Percentiles rank a stretch among this genome's conserved stretches.
These are phyloP conservation scores for Colletotrichum gloeosporioides DNA, from an alignment of 2,329 filamentous ascomycete genomes.

Conservation along the genomic window DNA sequence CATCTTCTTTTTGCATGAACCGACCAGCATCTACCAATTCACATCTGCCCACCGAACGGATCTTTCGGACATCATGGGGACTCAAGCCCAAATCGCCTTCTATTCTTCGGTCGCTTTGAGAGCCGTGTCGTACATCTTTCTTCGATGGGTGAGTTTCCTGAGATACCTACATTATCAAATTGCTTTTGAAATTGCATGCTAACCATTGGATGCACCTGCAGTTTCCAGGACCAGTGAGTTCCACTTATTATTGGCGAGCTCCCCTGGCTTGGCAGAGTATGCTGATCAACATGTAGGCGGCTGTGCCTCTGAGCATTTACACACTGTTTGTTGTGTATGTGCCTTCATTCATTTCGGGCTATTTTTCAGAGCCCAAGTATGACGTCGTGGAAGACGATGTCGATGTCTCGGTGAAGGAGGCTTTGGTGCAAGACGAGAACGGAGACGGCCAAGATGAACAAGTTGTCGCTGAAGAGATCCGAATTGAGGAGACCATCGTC, in stretches of 20 bases:
- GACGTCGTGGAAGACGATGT: slow-evolving; percentile 66
- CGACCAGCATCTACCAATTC: slow-evolving; percentile 25
- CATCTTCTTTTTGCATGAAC: background rate
- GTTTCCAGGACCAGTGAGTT: slow-evolving; percentile 34
- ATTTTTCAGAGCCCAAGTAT: slow-evolving; percentile 60
- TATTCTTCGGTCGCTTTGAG: slow-evolving; percentile 57
- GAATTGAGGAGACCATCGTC: slow-evolving; percentile 67
- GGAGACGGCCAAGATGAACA: slow-evolving; percentile 36
- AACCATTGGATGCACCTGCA: slow-evolving; percentile 6
- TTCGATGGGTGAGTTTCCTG: slow-evolving; percentile 60
- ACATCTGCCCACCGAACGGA: slow-evolving; percentile 2
- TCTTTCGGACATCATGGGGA: slow-evolving; percentile 28
- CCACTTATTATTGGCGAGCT: background rate
- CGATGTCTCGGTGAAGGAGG: slow-evolving; percentile 59
- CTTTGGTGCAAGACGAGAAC: slow-evolving; percentile 37
- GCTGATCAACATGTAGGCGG: slow-evolving; percentile 20
- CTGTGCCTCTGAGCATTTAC: slow-evolving; percentile 43
- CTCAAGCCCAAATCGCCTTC: slow-evolving; percentile 36
- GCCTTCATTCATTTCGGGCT: slow-evolving; percentile 66
- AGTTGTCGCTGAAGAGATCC: slow-evolving; percentile 56
- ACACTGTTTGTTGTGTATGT: slow-evolving; percentile 71
- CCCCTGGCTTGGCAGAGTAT: background rate
- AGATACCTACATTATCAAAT: background rate
- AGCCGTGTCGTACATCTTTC: slow-evolving; percentile 58
- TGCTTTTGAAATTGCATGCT: background rate